phyloP scores from a whole-genome alignment of 2,329 filamentous ascomycete genomes.

The Cladophialophora immunda region DNA sequence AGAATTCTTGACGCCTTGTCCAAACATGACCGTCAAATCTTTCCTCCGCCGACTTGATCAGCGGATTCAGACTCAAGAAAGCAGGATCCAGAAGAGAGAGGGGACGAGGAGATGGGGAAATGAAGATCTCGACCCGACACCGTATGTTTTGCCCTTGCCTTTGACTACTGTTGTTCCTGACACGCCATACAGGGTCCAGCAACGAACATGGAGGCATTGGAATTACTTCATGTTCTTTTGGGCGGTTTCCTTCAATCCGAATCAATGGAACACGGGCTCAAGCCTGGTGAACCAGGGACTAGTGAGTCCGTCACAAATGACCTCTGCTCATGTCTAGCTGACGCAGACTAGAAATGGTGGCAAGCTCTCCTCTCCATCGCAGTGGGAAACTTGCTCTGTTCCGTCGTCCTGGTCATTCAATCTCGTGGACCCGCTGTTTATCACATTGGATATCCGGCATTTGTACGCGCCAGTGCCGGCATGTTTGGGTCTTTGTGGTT shows the following conservation, averaged over 20 bases:
- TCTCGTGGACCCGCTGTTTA: constrained; percentile 54
- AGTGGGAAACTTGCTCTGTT: constrained; percentile 52
- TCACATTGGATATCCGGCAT: constrained; percentile 53
- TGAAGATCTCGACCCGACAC: constrained; percentile 43
- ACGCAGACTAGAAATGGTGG: constrained; percentile 53
- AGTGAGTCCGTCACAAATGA: constrained; percentile 27
- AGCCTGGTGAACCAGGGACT: constrained; percentile 53
- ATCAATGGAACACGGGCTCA: constrained; percentile 50
- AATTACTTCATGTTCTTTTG: constrained; percentile 53
- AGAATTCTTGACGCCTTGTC: neutral
- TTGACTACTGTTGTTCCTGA: neutral
- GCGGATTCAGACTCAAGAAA: neutral
- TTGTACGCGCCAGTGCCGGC: constrained; percentile 52
- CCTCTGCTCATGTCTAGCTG: neutral
- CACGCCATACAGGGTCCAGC: constrained; percentile 36
- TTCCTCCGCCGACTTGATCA: neutral
- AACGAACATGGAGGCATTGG: constrained; percentile 52
- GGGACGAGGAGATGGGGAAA: constrained; percentile 3
- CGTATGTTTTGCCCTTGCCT: constrained; percentile 33
- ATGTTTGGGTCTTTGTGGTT: constrained; percentile 56
- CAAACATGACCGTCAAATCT: neutral
- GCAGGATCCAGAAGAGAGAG: neutral
- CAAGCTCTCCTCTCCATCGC: constrained; percentile 56
- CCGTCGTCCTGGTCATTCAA: constrained; percentile 56
- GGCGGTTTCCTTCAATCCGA: constrained; percentile 48